Percentiles rank a stretch among this genome's conserved stretches.
Conservation (phyloP, 208 protist genomes). For the Polymyxa betae region DNA sequence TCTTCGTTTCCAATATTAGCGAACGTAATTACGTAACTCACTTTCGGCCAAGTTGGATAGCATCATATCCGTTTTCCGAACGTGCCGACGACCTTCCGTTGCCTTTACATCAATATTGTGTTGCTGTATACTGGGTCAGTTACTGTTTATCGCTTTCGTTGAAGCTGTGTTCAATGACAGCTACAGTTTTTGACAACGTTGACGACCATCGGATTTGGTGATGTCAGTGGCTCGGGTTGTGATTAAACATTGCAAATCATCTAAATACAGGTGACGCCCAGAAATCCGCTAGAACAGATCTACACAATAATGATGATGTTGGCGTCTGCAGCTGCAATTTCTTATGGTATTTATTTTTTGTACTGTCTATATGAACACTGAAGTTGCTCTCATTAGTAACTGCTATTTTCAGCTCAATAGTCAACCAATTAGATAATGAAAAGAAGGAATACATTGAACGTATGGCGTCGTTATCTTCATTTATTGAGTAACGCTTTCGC, state of each 20-base stretch:
- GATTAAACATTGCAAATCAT: neutral
- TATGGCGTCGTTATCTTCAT: constrained; percentile 9
- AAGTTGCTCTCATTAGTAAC: neutral
- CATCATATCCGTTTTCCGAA: neutral
- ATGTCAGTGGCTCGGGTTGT: neutral
- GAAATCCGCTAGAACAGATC: constrained; percentile 24
- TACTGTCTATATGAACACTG: neutral
- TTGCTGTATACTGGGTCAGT: constrained; percentile 47
- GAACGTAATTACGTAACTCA: neutral
- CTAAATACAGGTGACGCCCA: neutral
- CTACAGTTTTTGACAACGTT: constrained; percentile 13
- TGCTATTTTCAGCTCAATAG: constrained; percentile 48
- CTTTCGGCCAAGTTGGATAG: neutral
- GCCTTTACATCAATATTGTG: neutral
- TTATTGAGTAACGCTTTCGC: neutral
- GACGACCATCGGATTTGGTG: constrained; percentile 16
- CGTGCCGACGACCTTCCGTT: constrained; percentile 8
- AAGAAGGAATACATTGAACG: neutral
- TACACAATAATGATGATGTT: constrained; percentile 21
- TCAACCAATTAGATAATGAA: constrained; percentile 1
- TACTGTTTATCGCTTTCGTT: too few relatives aligned
- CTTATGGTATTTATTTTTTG: neutral
- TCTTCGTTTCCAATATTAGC: neutral
- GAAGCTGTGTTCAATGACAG: too few relatives aligned
- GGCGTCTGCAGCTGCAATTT: neutral